Percentiles rank a stretch among this genome's conserved stretches.
Evolutionary conservation across 208 protist genomes (phyloP).

Genomic region (Borovskyia barvae): DNA sequence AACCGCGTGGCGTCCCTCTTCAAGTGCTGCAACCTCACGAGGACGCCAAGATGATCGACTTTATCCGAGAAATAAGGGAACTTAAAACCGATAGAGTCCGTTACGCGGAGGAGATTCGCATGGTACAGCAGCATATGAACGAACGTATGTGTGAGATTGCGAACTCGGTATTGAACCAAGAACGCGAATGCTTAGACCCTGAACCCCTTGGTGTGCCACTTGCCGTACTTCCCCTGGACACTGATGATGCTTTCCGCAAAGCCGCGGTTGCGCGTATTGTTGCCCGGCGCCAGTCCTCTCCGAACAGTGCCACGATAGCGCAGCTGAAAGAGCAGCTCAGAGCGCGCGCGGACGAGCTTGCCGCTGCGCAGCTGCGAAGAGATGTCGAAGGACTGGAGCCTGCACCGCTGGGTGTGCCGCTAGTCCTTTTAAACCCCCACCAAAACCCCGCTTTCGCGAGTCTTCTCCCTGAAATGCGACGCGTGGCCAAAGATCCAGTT

Average conservation of each 20-base stretch:
- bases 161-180: slow-evolving; percentile 33
- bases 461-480: slow-evolving; percentile 58
- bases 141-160: slow-evolving; percentile 52
- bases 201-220: slow-evolving; percentile 55
- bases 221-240: slow-evolving; percentile 52
- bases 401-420: slow-evolving; percentile 62
- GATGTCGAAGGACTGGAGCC: slow-evolving; percentile 57
- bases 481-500: slow-evolving; percentile 51
- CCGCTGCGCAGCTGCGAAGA: slow-evolving; percentile 39
- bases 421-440: slow-evolving; percentile 63
- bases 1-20: slow-evolving; percentile 53
- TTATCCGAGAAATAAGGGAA: slow-evolving; percentile 47
- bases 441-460: slow-evolving; percentile 41
- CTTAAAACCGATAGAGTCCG: slow-evolving; percentile 53
- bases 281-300: slow-evolving; percentile 27
- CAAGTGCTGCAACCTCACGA: slow-evolving; percentile 56
- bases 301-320: slow-evolving; percentile 19
- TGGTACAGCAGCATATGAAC: slow-evolving; percentile 48
- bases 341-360: slow-evolving; percentile 52
- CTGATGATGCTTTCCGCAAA: slow-evolving; percentile 47
- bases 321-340: slow-evolving; percentile 58
- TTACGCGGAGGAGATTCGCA: slow-evolving; percentile 55
- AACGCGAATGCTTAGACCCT: slow-evolving; percentile 44
- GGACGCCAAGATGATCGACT: slow-evolving; percentile 37
- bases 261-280: slow-evolving; percentile 58